Percentiles rank a stretch among this genome's conserved stretches.
These are phyloP conservation scores for Chaetomium olivaceum DNA, from an alignment of 2,329 filamentous ascomycete species.

Conservation along the genomic window DNA sequence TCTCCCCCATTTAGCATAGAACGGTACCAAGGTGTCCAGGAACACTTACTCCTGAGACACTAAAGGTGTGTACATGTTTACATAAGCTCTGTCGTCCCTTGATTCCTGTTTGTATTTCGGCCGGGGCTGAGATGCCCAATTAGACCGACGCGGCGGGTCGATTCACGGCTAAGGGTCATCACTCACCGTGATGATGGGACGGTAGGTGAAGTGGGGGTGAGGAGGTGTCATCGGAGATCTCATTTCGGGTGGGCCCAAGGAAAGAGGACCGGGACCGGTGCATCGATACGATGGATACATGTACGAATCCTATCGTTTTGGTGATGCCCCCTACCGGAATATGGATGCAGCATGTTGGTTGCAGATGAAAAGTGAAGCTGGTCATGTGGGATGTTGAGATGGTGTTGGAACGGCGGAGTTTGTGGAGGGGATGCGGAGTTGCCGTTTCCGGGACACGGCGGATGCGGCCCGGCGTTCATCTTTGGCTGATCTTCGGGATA, in stretches of 20 bases:
- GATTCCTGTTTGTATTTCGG: not conserved
- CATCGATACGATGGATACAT: too few relatives aligned
- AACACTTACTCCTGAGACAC: too few relatives aligned
- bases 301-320: not conserved
- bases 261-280: not conserved
- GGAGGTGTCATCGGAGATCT: not conserved
- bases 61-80: too few relatives aligned
- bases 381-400: constrained; percentile 11
- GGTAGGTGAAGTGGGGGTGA: not conserved
- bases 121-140: not conserved
- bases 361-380: constrained; percentile 1
- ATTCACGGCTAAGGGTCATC: not conserved
- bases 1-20: too few relatives aligned
- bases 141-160: not conserved
- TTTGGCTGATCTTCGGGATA: constrained; percentile 15
- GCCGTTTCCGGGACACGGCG: constrained; percentile 8
- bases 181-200: not conserved
- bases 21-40: too few relatives aligned
- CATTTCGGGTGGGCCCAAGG: not conserved
- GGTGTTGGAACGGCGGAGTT: not conserved
- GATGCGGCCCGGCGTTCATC: constrained; percentile 18
- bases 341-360: not conserved
- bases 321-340: not conserved
- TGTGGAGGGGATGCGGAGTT: constrained; percentile 10
- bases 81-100: too few relatives aligned